Evolutionary conservation across 208 protist genomes (phyloP).

Genomic region (Trypanosoma brucei): DNA sequence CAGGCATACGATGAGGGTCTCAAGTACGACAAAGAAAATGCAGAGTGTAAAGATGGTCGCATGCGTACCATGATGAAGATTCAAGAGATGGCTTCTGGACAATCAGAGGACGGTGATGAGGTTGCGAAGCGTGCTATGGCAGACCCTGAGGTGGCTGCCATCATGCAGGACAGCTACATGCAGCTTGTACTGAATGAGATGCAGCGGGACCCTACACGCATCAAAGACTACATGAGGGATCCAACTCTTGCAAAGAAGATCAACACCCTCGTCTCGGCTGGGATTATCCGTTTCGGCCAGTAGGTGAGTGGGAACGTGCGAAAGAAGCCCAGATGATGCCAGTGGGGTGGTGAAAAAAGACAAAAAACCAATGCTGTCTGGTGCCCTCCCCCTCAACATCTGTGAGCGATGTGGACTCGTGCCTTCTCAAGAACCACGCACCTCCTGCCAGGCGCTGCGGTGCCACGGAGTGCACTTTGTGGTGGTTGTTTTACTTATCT

Average conservation of each 20-base stretch:
- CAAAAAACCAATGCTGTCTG: too few relatives aligned
- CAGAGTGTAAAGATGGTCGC: slow-evolving; percentile 85
- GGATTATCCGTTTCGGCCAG: slow-evolving; percentile 91
- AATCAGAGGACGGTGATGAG: slow-evolving; percentile 83
- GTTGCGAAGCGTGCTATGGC: slow-evolving; percentile 84
- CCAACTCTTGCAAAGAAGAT: slow-evolving; percentile 90
- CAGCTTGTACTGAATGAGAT: slow-evolving; percentile 89
- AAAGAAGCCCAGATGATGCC: neutral
- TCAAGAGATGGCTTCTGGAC: slow-evolving; percentile 84
- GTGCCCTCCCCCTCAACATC: too few relatives aligned
- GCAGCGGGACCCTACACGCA: slow-evolving; percentile 82
- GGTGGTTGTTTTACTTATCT: too few relatives aligned
- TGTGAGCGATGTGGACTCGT: too few relatives aligned
- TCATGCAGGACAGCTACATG: slow-evolving; percentile 92
- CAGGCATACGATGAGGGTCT: slow-evolving; percentile 94
- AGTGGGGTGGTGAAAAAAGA: neutral
- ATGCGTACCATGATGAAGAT: slow-evolving; percentile 90
- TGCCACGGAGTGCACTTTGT: too few relatives aligned
- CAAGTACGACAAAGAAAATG: slow-evolving; percentile 89
- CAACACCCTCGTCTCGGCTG: slow-evolving; percentile 94
- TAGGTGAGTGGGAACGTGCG: slow-evolving; percentile 1
- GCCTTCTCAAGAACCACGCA: too few relatives aligned
- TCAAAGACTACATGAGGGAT: slow-evolving; percentile 92
- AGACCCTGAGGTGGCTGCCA: slow-evolving; percentile 94
- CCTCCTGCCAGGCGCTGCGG: too few relatives aligned